phyloP scores from a whole-genome alignment of 2,329 filamentous ascomycete species.

The Lachnellula hyalina region DNA sequence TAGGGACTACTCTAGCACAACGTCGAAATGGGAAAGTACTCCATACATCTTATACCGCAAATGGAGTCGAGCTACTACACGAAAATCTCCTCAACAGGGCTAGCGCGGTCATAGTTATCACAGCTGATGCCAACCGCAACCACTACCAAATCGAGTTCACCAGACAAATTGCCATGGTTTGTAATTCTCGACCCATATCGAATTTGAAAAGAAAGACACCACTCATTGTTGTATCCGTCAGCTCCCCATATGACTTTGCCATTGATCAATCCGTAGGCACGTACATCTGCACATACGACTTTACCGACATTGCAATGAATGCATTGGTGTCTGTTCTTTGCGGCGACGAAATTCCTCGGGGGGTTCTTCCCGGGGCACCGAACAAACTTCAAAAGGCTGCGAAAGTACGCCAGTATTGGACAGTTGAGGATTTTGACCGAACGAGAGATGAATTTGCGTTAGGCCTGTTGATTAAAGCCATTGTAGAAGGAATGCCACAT shows the following conservation, averaged over 20 bases:
- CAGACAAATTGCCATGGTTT: slow-evolving; percentile 95
- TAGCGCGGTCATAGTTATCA: slow-evolving; percentile 85
- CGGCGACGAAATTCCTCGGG: slow-evolving; percentile 60
- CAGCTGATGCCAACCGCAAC: slow-evolving; percentile 90
- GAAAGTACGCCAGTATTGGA: slow-evolving; percentile 90
- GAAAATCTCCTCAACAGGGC: slow-evolving; percentile 88
- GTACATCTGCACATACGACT: slow-evolving; percentile 94
- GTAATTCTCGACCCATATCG: slow-evolving; percentile 62
- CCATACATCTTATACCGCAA: slow-evolving; percentile 92
- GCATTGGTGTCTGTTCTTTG: slow-evolving; percentile 79
- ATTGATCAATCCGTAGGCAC: slow-evolving; percentile 87
- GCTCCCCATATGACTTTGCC: slow-evolving; percentile 93
- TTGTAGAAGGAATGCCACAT: slow-evolving; percentile 62
- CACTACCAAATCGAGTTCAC: slow-evolving; percentile 91
- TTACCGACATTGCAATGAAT: slow-evolving; percentile 85
- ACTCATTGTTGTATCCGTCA: slow-evolving; percentile 84
- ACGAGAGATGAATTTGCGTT: slow-evolving; percentile 70
- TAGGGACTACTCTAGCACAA: slow-evolving; percentile 81
- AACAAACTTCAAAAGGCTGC: slow-evolving; percentile 81
- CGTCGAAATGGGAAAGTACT: slow-evolving; percentile 80
- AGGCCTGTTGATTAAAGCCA: slow-evolving; percentile 65
- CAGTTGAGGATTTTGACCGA: slow-evolving; percentile 70
- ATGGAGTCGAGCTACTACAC: slow-evolving; percentile 86
- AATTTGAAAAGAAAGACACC: slow-evolving; percentile 79
- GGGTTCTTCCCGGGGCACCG: slow-evolving; percentile 65